Percentiles rank a stretch among this genome's conserved stretches.
These are phyloP conservation scores for Fusarium camptoceras DNA, from an alignment of 2,329 filamentous ascomycete species.

Conservation along the genomic window DNA sequence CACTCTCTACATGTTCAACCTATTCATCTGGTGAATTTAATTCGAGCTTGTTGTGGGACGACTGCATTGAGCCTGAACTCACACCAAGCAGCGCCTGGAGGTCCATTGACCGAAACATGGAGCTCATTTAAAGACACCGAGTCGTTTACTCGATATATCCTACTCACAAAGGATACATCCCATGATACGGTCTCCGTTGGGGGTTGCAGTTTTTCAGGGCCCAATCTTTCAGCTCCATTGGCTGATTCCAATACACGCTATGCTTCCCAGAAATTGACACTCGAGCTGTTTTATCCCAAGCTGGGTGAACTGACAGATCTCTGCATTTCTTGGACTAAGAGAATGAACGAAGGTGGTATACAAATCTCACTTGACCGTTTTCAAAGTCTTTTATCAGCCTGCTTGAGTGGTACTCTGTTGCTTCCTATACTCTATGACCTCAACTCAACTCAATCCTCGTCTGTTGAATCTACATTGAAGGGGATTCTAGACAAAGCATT, in stretches of 20 bases:
- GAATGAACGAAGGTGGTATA: conserved; percentile 57
- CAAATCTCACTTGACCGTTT: conserved; percentile 66
- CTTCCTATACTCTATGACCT: conserved; percentile 61
- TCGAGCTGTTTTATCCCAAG: conserved; percentile 67
- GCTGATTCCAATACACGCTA: conserved; percentile 52
- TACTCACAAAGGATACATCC: conserved; percentile 59
- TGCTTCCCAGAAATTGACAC: conserved; percentile 62
- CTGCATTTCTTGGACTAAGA: conserved; percentile 61
- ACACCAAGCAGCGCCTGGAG: conserved; percentile 57
- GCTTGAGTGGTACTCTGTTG: conserved; percentile 59
- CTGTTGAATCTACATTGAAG: conserved; percentile 59
- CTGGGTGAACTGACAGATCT: conserved; percentile 61
- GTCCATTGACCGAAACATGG: conserved; percentile 62
- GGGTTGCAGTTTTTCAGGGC: conserved; percentile 8
- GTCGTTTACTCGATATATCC: conserved; percentile 64
- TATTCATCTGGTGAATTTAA: conserved; percentile 73
- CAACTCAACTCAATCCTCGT: conserved; percentile 61
- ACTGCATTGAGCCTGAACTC: conserved; percentile 48
- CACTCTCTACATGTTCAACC: conserved; percentile 73
- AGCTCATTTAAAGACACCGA: conserved; percentile 57
- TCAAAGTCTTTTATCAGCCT: conserved; percentile 63
- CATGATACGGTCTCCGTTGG: background rate
- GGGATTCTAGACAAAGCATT: conserved; percentile 57
- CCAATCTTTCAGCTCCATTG: conserved; percentile 29
- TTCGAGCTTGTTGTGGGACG: conserved; percentile 76